phyloP scores from a whole-genome alignment of 495 filamentous ascomycete genomes.

The Neurospora sp. region DNA sequence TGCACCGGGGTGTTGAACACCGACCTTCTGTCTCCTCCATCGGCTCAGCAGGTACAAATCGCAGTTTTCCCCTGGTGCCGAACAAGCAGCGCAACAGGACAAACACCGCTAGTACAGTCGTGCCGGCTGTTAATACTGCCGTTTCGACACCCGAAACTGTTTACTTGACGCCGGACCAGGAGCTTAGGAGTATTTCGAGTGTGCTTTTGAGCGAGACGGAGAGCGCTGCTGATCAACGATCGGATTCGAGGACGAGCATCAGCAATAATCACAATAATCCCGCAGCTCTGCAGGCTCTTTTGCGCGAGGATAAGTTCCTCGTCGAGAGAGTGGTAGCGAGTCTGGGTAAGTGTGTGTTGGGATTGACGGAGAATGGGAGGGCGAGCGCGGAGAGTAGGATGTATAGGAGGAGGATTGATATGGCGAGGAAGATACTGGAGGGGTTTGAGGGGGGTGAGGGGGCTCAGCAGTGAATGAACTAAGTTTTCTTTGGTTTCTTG shows the following conservation, averaged over 20 bases:
- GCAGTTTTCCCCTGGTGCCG: conserved; percentile 40
- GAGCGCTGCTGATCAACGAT: conserved; percentile 14
- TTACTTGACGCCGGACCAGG: conserved; percentile 22
- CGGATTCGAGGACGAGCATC: not conserved
- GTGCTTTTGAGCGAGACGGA: conserved; percentile 31
- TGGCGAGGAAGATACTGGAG: conserved; percentile 60
- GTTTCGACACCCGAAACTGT: conserved; percentile 27
- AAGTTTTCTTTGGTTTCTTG: not conserved
- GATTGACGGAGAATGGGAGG: conserved; percentile 51
- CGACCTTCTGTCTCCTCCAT: conserved; percentile 42
- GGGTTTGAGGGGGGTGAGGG: conserved; percentile 30
- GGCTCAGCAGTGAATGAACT: not conserved
- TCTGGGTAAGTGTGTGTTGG: conserved; percentile 58
- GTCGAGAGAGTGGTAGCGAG: conserved; percentile 69
- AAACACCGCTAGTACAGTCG: not conserved
- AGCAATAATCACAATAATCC: conserved; percentile 19
- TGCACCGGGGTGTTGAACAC: conserved; percentile 28
- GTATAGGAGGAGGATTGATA: conserved; percentile 60
- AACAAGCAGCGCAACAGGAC: conserved; percentile 31
- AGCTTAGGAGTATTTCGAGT: conserved; percentile 29
- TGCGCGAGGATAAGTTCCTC: conserved; percentile 60
- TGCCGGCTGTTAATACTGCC: conserved; percentile 19
- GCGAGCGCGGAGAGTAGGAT: conserved; percentile 51
- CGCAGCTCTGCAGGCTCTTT: conserved; percentile 39
- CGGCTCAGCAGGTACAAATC: conserved; percentile 36